Evolutionary conservation across 2,329 filamentous ascomycete genomes (phyloP).

Genomic region (Aspergillus floridensis): DNA sequence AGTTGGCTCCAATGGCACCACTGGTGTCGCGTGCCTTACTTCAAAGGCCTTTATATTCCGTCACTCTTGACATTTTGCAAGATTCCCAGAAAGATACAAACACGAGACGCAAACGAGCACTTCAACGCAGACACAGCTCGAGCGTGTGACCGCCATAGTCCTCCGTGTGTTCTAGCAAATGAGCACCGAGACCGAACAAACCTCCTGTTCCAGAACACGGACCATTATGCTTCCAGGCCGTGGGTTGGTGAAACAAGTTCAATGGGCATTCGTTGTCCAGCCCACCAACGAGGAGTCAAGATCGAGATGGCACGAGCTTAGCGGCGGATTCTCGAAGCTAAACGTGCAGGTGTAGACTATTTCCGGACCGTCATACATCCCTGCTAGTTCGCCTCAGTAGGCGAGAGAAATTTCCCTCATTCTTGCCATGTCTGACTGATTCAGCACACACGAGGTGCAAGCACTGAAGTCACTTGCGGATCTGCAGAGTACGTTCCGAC

Average conservation of each 20-base stretch:
- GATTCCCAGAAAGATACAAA: not conserved
- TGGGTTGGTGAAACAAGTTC: not conserved
- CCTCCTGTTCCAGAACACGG: slow-evolving; percentile 7
- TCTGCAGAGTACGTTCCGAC: not conserved
- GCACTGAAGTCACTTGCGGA: not conserved
- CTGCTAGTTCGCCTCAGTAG: not conserved
- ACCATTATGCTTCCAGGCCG: not conserved
- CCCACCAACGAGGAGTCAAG: not conserved
- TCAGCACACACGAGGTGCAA: not conserved
- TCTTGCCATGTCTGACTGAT: not conserved
- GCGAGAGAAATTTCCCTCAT: not conserved
- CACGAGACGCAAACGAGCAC: not conserved
- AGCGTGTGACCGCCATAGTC: not conserved
- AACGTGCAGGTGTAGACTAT: not conserved
- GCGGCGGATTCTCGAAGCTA: not conserved
- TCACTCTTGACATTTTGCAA: not conserved
- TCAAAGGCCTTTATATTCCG: no score
- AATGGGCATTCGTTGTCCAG: not conserved
- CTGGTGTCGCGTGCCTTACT: not conserved
- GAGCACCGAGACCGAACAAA: not conserved
- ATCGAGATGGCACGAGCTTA: not conserved
- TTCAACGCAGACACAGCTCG: not conserved
- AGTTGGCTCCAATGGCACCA: not conserved
- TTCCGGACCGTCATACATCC: not conserved
- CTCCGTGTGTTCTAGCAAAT: not conserved